These are phyloP conservation scores for Heterobasidion annosum DNA, from an alignment of 1,284 basidiomycete genomes.

Conservation along the genomic window DNA sequence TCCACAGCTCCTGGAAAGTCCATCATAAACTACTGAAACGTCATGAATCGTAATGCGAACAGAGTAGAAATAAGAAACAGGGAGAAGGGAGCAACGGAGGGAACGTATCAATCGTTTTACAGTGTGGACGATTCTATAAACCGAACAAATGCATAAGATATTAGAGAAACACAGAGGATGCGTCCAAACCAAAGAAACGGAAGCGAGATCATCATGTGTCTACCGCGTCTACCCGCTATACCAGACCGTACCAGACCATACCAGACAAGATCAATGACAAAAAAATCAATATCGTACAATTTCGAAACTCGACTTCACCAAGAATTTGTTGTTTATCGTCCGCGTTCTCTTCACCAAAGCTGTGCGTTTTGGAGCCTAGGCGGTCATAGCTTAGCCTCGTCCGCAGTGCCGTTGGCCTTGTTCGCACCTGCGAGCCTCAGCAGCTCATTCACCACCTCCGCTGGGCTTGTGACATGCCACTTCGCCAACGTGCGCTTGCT, in stretches of 20 bases:
- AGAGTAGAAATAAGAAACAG: too few species aligned
- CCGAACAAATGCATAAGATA: background rate
- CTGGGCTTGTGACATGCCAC: conserved; percentile 82
- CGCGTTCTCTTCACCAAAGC: too few species aligned
- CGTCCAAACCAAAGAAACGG: background rate
- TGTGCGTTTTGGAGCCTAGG: too few species aligned
- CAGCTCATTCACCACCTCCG: conserved; percentile 69
- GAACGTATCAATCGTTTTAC: too few species aligned
- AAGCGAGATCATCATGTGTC: background rate
- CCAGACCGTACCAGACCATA: background rate
- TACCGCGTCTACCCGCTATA: background rate
- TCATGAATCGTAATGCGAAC: too few species aligned
- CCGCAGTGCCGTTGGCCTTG: background rate
- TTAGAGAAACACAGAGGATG: background rate
- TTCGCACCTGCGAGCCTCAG: conserved; percentile 33
- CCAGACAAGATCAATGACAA: background rate
- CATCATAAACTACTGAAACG: too few species aligned
- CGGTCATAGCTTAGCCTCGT: background rate
- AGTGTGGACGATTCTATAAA: background rate
- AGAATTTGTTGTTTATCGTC: background rate
- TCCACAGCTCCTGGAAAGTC: too few species aligned
- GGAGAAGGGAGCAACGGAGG: too few species aligned
- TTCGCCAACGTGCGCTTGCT: conserved; percentile 82
- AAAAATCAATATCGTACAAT: background rate
- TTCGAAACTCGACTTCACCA: background rate